Base-by-base conservation (phyloP, 1,284 basidiomycete genomes). In the Pterula multifida region DNA sequence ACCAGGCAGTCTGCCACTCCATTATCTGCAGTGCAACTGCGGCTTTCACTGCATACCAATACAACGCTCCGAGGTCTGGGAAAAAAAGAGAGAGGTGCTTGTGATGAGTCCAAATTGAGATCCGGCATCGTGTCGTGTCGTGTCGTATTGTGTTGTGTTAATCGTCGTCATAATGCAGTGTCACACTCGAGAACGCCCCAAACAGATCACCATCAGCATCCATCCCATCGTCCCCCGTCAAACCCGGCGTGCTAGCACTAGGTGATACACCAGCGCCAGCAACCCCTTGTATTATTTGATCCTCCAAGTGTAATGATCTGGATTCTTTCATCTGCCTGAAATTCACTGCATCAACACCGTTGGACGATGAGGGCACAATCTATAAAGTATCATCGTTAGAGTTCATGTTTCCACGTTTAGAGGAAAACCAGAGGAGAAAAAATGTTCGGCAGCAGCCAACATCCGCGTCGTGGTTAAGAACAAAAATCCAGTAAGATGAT, bases 321-420 rank as follows among this genome's bases (percentile, higher is more conserved):
- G 86, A 90, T 68, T 98, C 95, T 56, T 91, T 84, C 61, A 97
- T 72, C 51, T 85, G 79, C 47, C 93, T 82, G 73, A 94, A 96
- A 69, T 96, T 95, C 65, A 86, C 80, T 24, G 89, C 85, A 62
- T 95, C 92, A 53, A 79, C 68, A 45, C 87, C 91, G 60, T 89
- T 90, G 47, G 86, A 87, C 56, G 76, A 76, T 45, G 83, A 77
- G 36, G 91, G 92, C 26, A 92, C 75, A 61, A 95, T 95, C 81
- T 93, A 65, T 35, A 47, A 49, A 52, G 39, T n/a, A 9, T 6
- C 4, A 6, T 9, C 4, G 39, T 42, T 17, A 42, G 39, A 39
- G 42, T 35, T 48, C 22, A 26, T 49, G 49, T 25, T 52, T 24
- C 42, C 46, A 15, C 24, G 12, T 26, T 36, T 39, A 45, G 47